These are phyloP conservation scores for Metschnikowia amazonensis DNA, from an alignment of 805 yeast genomes.

Conservation along the genomic window DNA sequence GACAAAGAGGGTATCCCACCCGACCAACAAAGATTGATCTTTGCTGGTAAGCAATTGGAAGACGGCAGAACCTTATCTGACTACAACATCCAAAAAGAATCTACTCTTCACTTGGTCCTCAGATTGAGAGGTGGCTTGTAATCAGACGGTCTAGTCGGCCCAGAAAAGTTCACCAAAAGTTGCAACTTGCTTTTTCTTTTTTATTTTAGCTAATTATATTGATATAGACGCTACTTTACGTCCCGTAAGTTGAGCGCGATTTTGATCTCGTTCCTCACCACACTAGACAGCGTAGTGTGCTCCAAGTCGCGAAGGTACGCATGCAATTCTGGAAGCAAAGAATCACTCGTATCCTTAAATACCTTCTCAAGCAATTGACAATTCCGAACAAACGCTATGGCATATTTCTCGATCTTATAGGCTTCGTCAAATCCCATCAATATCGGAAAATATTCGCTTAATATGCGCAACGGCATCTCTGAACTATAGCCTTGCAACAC, in stretches of 20 bases:
- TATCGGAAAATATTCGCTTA: constrained; percentile 5
- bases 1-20: no score
- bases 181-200: constrained; percentile 1
- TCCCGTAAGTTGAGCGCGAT: constrained; percentile 6
- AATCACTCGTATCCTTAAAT: neutral
- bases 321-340: neutral
- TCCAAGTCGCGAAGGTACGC: neutral
- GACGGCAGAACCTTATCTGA: constrained; percentile 95
- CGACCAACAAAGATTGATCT: no score
- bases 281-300: constrained; percentile 18
- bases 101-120: constrained; percentile 91
- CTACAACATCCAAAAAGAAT: constrained; percentile 98
- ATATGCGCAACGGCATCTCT: constrained; percentile 3
- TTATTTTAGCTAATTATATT: constrained; percentile 3
- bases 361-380: constrained; percentile 18
- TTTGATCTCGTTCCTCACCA: constrained; percentile 17
- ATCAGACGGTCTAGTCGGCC: constrained; percentile 15
- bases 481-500: constrained; percentile 5
- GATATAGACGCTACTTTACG: neutral
- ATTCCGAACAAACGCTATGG: constrained; percentile 41
- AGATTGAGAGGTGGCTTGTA: constrained; percentile 94
- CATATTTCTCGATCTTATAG: constrained; percentile 22
- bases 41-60: constrained; percentile 68
- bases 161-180: constrained; percentile 1
- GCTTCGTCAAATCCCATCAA: constrained; percentile 21